A percentile compares a stretch with the other conserved stretches of the same genome.
Conservation (phyloP, 2,329 filamentous ascomycete species). For the Fusarium sp. region DNA sequence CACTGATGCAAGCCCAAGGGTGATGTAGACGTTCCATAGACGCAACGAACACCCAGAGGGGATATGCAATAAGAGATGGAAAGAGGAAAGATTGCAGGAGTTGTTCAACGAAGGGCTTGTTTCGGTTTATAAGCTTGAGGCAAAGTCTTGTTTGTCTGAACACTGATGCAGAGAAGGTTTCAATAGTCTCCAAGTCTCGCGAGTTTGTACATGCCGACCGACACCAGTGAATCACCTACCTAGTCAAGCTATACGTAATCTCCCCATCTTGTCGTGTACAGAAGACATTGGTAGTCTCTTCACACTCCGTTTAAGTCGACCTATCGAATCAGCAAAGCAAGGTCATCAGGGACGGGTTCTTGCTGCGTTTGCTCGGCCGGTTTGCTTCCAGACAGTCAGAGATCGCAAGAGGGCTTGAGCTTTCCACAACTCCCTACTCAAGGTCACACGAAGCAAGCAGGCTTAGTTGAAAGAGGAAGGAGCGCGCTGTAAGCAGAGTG, state of each 20-base stretch:
- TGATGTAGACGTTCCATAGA: slow-evolving; percentile 27
- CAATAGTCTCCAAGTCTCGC: not conserved
- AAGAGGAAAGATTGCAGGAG: not conserved
- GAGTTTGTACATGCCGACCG: not conserved
- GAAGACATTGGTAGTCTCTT: slow-evolving; percentile 1
- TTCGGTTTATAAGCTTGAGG: not conserved
- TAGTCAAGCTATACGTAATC: slow-evolving; percentile 1
- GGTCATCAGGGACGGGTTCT: not conserved
- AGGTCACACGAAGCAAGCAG: slow-evolving; percentile 8
- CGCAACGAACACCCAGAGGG: slow-evolving; percentile 18
- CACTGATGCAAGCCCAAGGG: slow-evolving; percentile 9
- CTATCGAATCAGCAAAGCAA: not conserved
- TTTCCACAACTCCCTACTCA: not conserved
- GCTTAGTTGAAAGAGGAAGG: slow-evolving; percentile 1
- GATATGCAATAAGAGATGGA: not conserved
- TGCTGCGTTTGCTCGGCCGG: slow-evolving; percentile 10
- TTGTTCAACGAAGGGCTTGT: not conserved
- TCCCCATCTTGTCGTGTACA: not conserved
- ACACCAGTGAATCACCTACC: slow-evolving; percentile 9
- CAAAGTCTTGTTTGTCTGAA: not conserved
- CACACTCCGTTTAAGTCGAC: not conserved
- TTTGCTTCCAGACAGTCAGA: not conserved
- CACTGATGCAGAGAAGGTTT: not conserved
- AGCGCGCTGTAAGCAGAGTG: not conserved
- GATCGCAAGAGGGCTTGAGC: not conserved